phyloP scores from a whole-genome alignment of 192 early-diverging fungal species.

The Coemansia sp. region DNA sequence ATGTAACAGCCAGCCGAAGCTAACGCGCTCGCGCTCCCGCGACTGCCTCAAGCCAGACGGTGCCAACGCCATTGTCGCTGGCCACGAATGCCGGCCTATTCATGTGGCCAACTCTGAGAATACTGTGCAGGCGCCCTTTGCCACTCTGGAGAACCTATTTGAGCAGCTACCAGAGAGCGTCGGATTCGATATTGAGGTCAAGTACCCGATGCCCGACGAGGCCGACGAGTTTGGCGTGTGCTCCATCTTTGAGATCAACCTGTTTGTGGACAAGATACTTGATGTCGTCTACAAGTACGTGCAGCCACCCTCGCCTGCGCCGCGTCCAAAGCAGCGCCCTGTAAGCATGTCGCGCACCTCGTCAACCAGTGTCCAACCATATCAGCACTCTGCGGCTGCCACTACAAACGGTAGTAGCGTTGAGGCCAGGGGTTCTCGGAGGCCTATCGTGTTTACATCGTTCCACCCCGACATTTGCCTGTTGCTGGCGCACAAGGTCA shows the following conservation, averaged over 20 bases:
- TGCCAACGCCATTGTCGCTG: neutral
- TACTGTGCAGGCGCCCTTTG: conserved; percentile 84
- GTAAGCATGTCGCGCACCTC: conserved; percentile 1
- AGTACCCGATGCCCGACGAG: conserved; percentile 92
- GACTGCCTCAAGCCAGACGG: conserved; percentile 6
- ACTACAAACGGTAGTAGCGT: neutral
- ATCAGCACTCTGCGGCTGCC: neutral
- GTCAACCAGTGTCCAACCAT: neutral
- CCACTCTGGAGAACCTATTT: conserved; percentile 79
- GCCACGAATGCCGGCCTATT: conserved; percentile 33
- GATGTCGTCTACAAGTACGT: conserved; percentile 63
- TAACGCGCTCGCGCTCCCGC: conserved; percentile 23
- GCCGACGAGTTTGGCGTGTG: conserved; percentile 72
- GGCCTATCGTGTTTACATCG: conserved; percentile 87
- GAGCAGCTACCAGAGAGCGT: conserved; percentile 68
- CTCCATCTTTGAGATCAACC: conserved; percentile 74
- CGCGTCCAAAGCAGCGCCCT: neutral
- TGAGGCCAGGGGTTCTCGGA: conserved; percentile 20
- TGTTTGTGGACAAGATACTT: conserved; percentile 83
- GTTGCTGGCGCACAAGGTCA: conserved; percentile 82
- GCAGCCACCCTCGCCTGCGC: conserved; percentile 5
- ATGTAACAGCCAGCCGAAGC: conserved; percentile 17
- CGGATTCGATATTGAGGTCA: conserved; percentile 95
- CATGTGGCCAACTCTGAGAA: conserved; percentile 75
- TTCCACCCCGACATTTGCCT: conserved; percentile 90